phyloP scores from a whole-genome alignment of 495 filamentous ascomycete genomes.

The Aspergillus kassunensis region DNA sequence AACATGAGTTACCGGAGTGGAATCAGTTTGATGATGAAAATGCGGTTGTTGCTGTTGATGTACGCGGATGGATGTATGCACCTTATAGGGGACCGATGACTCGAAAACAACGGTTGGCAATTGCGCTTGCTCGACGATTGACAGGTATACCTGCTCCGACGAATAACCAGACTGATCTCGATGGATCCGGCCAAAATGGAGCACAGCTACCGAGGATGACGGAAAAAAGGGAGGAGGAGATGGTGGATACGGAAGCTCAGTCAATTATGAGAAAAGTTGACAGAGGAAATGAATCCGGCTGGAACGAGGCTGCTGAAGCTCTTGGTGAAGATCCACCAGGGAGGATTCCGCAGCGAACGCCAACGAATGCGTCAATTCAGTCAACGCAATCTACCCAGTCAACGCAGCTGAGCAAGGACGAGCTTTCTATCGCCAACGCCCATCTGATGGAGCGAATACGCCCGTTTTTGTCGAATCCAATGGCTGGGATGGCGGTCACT shows the following conservation, averaged over 20 bases:
- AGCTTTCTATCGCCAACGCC: constrained; percentile 74
- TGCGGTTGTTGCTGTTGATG: constrained; percentile 82
- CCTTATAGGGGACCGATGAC: constrained; percentile 84
- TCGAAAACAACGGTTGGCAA: constrained; percentile 76
- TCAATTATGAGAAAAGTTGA: constrained; percentile 67
- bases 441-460: constrained; percentile 81
- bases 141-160: constrained; percentile 74
- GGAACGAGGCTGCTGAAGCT: constrained; percentile 37
- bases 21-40: constrained; percentile 66
- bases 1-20: constrained; percentile 56
- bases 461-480: constrained; percentile 82
- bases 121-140: constrained; percentile 77
- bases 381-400: constrained; percentile 49
- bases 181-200: constrained; percentile 16
- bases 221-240: constrained; percentile 51
- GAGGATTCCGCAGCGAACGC: constrained; percentile 7
- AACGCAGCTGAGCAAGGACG: constrained; percentile 59
- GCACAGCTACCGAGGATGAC: constrained; percentile 13
- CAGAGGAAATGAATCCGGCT: constrained; percentile 65
- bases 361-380: constrained; percentile 35
- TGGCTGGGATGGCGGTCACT: constrained; percentile 70
- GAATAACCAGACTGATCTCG: constrained; percentile 30
- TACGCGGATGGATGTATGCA: constrained; percentile 89
- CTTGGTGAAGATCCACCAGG: constrained; percentile 11
- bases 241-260: constrained; percentile 67